Percentiles rank a stretch among this genome's conserved stretches.
Conservation (phyloP, 148 eudicot genomes). For the Polygonum aviculare region DNA sequence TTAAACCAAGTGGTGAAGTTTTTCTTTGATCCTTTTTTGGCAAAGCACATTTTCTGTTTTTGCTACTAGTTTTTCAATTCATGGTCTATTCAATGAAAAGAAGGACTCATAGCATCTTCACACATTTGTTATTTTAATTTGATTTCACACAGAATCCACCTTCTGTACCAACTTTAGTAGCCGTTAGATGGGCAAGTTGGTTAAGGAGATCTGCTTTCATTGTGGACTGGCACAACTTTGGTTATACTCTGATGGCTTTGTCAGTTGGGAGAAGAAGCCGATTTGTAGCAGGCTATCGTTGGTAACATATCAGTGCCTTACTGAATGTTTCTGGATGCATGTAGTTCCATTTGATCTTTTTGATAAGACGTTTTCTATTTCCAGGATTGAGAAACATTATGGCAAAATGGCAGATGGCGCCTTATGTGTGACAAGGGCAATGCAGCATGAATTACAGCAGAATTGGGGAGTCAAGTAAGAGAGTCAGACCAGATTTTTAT, state of each 20-base stretch:
- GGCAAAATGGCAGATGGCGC: constrained; percentile 92
- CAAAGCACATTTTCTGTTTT: background rate
- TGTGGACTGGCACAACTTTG: constrained; percentile 98
- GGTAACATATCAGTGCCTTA: constrained; percentile 34
- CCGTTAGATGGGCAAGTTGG: constrained; percentile 96
- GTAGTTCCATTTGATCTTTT: background rate
- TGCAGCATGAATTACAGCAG: constrained; percentile 92
- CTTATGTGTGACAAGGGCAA: constrained; percentile 89
- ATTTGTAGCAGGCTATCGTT: constrained; percentile 70
- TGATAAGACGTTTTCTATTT: constrained; percentile 11
- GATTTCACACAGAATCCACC: constrained; percentile 69
- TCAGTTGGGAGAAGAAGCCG: constrained; percentile 87
- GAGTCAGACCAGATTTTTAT: background rate
- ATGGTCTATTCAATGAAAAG: background rate
- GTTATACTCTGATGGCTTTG: constrained; percentile 78
- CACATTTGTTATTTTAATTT: background rate
- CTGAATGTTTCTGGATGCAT: background rate
- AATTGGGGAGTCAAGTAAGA: constrained; percentile 87
- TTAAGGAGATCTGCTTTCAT: constrained; percentile 61
- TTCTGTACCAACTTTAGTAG: constrained; percentile 84
- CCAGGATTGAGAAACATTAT: constrained; percentile 78
- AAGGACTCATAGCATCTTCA: background rate
- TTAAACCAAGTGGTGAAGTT: background rate
- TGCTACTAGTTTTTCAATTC: background rate
- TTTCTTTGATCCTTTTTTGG: background rate